Evolutionary conservation across 163 green algal genomes (phyloP), one percentile per base, ranked within the genome.

Genomic region (Dunaliella salina): DNA sequence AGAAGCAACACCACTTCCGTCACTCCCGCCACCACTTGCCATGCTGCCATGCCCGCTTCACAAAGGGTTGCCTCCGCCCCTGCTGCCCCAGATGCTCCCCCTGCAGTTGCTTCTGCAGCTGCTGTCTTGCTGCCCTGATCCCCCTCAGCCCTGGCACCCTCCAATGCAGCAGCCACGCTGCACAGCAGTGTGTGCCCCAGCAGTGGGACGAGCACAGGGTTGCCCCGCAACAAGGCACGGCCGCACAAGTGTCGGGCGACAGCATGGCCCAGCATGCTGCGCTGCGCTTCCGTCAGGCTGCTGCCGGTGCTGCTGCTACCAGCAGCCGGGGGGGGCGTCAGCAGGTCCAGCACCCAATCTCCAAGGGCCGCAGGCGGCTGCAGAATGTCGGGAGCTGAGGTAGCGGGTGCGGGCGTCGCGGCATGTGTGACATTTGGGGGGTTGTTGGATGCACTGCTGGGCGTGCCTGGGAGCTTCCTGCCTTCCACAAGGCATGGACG

Each of bases 171-270:
- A 33, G 75, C 33, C 34, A 90, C 81, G 26, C 33, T 24, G 34
- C 87, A 89, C 22, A 91, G 45, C 59, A 90, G 67, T 72, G 81
- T 85, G 75, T 84, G 79, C 12, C 91, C 91, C 40, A 93, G 69
- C 34, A 92, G 85, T 17, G 88, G 89, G 35, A 94, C 72, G 20
- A 87, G 34, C 32, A 87, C 71, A 20, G 80, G 82, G 32, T 88
- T 89, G 81, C 91, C 90, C 59, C 50, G 33, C 71, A 93, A 40
- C 71, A 91, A 32, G 33, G 35, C 11, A 0, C 88, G 83, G 13
- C 87, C 88, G 11, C 80, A 46, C 63, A 92, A 40, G 35, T 90
- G 87, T 35, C 84, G 83, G 13, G 75, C 35, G 34, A 40, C 80
- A 1, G 50, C 80, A 33, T 34, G 1, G 40, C 85, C 80, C 69